Conservation (phyloP, 345 rosid genomes). For the Eutrema yunnanense region DNA sequence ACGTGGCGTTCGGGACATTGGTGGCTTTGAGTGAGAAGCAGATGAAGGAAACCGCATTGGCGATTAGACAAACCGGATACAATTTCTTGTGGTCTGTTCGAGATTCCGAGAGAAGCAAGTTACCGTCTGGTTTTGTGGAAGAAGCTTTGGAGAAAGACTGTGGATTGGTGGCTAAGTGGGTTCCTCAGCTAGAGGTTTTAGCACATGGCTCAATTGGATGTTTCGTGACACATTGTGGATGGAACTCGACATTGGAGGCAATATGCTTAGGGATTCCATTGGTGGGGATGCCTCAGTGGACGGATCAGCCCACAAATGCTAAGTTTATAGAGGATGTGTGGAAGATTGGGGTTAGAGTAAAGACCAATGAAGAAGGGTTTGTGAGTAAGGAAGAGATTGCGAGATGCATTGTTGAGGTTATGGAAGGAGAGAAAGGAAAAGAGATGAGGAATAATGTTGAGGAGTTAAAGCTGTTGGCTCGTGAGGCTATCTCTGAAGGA, state of each 20-base stretch:
- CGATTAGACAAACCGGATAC: constrained; percentile 32
- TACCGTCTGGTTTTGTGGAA: constrained; percentile 33
- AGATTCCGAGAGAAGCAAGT: constrained; percentile 40
- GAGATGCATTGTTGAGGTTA: constrained; percentile 37
- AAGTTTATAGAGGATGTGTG: constrained; percentile 51
- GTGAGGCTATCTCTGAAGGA: constrained; percentile 40
- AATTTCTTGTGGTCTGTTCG: constrained; percentile 58
- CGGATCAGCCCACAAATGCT: constrained; percentile 56
- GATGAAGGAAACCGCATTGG: constrained; percentile 47
- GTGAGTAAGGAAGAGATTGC: constrained; percentile 33
- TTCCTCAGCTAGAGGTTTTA: constrained; percentile 49
- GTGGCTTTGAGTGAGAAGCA: constrained; percentile 42
- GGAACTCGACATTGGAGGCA: constrained; percentile 70
- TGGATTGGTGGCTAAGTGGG: constrained; percentile 50
- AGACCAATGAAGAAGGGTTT: constrained; percentile 25
- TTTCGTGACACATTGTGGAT: constrained; percentile 59
- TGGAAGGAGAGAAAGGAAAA: constrained; percentile 42
- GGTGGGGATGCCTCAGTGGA: constrained; percentile 57
- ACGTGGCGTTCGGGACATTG: constrained; percentile 53
- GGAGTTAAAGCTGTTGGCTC: constrained; percentile 39
- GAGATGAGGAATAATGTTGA: constrained; percentile 36
- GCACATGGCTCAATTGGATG: constrained; percentile 49
- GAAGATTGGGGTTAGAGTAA: constrained; percentile 46
- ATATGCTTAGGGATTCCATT: constrained; percentile 53
- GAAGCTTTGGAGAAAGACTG: constrained; percentile 27